These are phyloP conservation scores for Phytophthora pisi DNA, from an alignment of 352 stramenopile species.

Conservation along the genomic window DNA sequence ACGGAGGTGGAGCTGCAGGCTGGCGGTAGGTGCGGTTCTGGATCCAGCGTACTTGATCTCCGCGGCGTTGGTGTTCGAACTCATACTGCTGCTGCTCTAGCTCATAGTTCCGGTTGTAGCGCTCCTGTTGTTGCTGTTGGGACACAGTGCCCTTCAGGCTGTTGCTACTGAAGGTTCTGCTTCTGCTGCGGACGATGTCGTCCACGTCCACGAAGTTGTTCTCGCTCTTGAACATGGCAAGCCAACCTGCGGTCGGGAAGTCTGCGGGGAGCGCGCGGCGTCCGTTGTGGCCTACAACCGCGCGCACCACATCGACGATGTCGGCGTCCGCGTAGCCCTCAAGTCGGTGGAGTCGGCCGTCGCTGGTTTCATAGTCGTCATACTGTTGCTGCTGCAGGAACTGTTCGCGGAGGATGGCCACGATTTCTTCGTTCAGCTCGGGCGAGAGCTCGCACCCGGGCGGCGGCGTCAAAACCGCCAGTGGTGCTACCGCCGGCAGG, in stretches of 20 bases:
- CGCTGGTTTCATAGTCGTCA: conserved; percentile 24
- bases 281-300: conserved; percentile 51
- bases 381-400: conserved; percentile 52
- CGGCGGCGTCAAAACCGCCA: conserved; percentile 9
- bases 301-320: conserved; percentile 68
- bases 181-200: conserved; percentile 12
- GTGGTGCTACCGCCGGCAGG: conserved; percentile 9
- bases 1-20: conserved; percentile 17
- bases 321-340: conserved; percentile 51
- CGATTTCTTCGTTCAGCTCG: conserved; percentile 56
- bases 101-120: conserved; percentile 28
- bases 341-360: conserved; percentile 29
- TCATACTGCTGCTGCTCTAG: conserved; percentile 23
- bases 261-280: conserved; percentile 43
- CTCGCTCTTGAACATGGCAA: conserved; percentile 58
- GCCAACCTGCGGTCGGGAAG: conserved; percentile 58
- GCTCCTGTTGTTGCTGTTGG: conserved; percentile 18
- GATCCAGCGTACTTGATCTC: conserved; percentile 18
- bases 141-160: conserved; percentile 4
- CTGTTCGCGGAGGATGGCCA: conserved; percentile 58
- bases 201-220: conserved; percentile 49
- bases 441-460: conserved; percentile 43
- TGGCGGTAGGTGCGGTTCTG: conserved; percentile 33
- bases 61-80: conserved; percentile 22
- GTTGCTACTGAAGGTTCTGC: conserved; percentile 13